phyloP scores from a whole-genome alignment of 164 flowering plant genomes.

The Piper betle region DNA sequence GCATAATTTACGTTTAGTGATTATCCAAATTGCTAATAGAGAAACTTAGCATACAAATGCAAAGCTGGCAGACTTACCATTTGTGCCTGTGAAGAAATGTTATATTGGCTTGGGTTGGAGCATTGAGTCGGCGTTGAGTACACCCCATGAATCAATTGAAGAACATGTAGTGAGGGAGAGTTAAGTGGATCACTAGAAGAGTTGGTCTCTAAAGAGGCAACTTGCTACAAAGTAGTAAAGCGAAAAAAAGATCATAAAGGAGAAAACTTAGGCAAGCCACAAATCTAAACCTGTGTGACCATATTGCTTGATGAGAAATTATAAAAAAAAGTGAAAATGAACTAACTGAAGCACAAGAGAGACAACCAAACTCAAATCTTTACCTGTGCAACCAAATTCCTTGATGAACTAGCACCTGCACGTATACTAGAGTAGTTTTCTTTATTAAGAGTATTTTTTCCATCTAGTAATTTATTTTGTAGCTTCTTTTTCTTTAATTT shows the following conservation, averaged over 20 bases:
- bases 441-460: not conserved
- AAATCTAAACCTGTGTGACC: not conserved
- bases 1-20: not conserved
- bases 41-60: not conserved
- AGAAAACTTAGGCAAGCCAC: not conserved
- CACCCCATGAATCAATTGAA: not conserved
- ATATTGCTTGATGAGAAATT: too few species aligned
- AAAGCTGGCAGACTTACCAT: not conserved
- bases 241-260: not conserved
- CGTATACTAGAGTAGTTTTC: not conserved
- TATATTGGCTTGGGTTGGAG: not conserved
- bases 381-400: not conserved
- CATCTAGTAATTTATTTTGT: not conserved
- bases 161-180: too few species aligned
- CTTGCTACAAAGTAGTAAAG: not conserved
- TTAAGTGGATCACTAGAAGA: not conserved
- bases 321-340: too few species aligned
- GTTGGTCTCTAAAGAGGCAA: not conserved
- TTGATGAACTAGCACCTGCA: not conserved
- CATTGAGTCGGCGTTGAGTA: not conserved
- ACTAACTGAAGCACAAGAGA: too few species aligned
- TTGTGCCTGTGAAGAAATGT: not conserved
- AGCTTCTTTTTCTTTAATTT: not conserved
- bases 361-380: too few species aligned
- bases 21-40: not conserved